Conservation (phyloP, 192 early-diverging fungal species). For the Fimicolochytrium jonesii region DNA sequence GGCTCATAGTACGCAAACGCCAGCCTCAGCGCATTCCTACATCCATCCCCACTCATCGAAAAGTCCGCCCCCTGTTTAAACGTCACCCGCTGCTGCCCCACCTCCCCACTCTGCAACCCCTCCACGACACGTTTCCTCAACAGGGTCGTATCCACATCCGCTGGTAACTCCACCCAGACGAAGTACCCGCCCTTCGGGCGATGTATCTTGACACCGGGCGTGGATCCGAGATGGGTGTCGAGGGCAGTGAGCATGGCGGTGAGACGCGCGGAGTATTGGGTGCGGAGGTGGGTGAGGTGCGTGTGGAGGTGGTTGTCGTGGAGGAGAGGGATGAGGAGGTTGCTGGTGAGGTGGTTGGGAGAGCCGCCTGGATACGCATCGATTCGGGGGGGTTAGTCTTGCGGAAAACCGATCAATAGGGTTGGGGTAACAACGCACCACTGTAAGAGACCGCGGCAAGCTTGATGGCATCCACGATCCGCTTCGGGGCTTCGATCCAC, state of each 20-base stretch:
- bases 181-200: conserved; percentile 40
- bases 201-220: neutral
- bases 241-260: conserved; percentile 19
- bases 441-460: conserved; percentile 24
- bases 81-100: too few species aligned
- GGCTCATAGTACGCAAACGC: conserved; percentile 35
- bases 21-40: conserved; percentile 34
- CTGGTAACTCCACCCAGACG: conserved; percentile 34
- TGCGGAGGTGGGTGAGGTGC: too few species aligned
- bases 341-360: conserved; percentile 27
- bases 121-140: too few species aligned
- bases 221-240: conserved; percentile 18
- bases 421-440: neutral
- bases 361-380: conserved; percentile 23
- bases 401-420: neutral
- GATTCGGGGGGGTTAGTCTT: conserved; percentile 26
- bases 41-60: conserved; percentile 9
- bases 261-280: conserved; percentile 14
- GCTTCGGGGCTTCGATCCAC: conserved; percentile 38
- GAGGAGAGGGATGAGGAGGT: too few species aligned
- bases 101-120: too few species aligned
- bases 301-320: too few species aligned
- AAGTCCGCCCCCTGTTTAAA: too few species aligned
- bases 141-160: conserved; percentile 2
- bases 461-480: conserved; percentile 21